Percentiles rank a stretch among this genome's conserved stretches.
Conservation (phyloP, 116 monocot species). For the Cymodocea nodosa region DNA sequence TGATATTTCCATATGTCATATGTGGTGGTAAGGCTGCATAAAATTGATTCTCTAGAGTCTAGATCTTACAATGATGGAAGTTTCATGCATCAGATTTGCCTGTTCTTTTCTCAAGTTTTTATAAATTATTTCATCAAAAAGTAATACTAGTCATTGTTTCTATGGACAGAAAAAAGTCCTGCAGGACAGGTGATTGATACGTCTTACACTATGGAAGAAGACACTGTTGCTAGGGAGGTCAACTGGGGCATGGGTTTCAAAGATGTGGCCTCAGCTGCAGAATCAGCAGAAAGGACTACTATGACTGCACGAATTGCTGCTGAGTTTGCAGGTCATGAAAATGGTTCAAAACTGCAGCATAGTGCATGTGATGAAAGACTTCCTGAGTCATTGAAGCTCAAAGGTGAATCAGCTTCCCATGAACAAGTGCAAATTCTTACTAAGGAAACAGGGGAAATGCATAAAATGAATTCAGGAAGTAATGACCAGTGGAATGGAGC, state of each 20-base stretch:
- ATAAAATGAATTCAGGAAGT: neutral
- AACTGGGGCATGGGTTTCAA: conserved; percentile 56
- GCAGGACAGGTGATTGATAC: neutral
- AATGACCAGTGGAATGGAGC: neutral
- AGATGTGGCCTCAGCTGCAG: conserved; percentile 83
- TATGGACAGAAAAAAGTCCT: conserved; percentile 21
- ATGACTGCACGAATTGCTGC: conserved; percentile 86
- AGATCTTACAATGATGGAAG: too few species aligned
- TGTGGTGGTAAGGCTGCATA: too few species aligned
- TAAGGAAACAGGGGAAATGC: neutral
- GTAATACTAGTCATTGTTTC: neutral
- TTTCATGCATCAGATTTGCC: too few species aligned
- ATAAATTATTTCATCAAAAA: neutral
- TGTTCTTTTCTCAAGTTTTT: too few species aligned
- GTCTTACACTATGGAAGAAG: conserved; percentile 4
- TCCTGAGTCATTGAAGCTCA: too few species aligned
- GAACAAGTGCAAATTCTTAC: neutral
- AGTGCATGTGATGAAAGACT: conserved; percentile 10
- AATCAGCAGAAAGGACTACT: conserved; percentile 86
- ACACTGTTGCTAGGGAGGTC: conserved; percentile 12
- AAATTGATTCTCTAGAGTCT: too few species aligned
- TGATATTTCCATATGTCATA: too few species aligned
- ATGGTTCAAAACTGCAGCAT: conserved; percentile 14
- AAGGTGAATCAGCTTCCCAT: too few species aligned
- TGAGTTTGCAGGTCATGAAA: conserved; percentile 50